These are phyloP conservation scores for Erysimum cheiri DNA, from an alignment of 441 rosid genomes.

Conservation along the genomic window DNA sequence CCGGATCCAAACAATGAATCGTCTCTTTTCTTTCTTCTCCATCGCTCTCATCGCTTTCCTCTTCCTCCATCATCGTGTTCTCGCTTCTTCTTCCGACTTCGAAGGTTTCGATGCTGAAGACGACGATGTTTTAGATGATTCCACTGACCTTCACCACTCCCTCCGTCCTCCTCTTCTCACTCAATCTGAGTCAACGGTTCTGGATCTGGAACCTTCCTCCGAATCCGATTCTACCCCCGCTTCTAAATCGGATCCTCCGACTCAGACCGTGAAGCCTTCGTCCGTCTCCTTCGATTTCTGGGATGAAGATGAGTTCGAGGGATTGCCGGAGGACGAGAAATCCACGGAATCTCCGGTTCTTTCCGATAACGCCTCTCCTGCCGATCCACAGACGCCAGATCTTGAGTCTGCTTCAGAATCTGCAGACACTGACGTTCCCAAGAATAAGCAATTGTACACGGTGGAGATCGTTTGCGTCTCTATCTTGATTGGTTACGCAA, in stretches of 20 bases:
- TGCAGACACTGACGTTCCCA: constrained; percentile 27
- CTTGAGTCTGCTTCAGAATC: constrained; percentile 40
- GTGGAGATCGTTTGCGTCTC: constrained; percentile 71
- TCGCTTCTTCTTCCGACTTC: constrained; percentile 71
- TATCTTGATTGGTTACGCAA: constrained; percentile 64
- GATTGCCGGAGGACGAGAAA: constrained; percentile 59
- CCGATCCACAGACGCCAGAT: constrained; percentile 43
- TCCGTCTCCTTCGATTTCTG: constrained; percentile 73
- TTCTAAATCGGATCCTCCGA: constrained; percentile 29
- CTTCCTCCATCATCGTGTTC: constrained; percentile 37
- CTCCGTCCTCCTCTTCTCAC: constrained; percentile 67
- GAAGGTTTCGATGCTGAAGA: constrained; percentile 96
- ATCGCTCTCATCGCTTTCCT: constrained; percentile 49
- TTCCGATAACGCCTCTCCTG: constrained; percentile 44
- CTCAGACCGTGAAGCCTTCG: constrained; percentile 42
- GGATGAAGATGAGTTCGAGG: constrained; percentile 99
- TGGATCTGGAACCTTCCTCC: constrained; percentile 39
- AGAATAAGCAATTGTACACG: constrained; percentile 52
- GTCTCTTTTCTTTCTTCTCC: constrained; percentile 15
- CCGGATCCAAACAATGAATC: constrained; percentile 37
- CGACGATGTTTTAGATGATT: constrained; percentile 54
- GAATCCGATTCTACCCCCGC: constrained; percentile 34
- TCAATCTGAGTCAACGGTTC: constrained; percentile 52
- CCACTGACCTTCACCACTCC: constrained; percentile 54
- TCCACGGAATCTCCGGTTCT: constrained; percentile 20